These are phyloP conservation scores for Beauveria bassiana DNA, from an alignment of 2,329 filamentous ascomycete genomes.

Conservation along the genomic window DNA sequence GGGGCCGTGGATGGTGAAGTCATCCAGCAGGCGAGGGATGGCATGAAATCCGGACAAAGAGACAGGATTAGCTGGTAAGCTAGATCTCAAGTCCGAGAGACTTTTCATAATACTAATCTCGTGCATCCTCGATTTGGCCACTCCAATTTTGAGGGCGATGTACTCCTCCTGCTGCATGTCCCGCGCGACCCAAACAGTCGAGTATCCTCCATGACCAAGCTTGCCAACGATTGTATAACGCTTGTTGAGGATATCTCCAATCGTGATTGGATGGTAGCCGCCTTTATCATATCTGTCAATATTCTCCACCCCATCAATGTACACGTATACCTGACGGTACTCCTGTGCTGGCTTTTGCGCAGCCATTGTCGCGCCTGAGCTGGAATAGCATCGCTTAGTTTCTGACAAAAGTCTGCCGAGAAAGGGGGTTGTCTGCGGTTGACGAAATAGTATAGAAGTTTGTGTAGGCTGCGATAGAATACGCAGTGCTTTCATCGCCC, in stretches of 20 bases:
- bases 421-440: no score
- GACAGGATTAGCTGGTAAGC: background rate
- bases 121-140: background rate
- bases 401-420: no score
- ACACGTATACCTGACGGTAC: background rate
- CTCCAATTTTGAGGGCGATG: conserved; percentile 15
- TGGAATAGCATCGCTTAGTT: no score
- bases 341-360: no score
- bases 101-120: background rate
- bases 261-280: conserved; percentile 1
- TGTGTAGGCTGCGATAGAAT: no score
- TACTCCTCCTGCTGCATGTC: conserved; percentile 18
- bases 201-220: conserved; percentile 30
- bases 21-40: background rate
- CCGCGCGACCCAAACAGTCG: conserved; percentile 33
- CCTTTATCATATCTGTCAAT: background rate
- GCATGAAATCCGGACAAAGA: background rate
- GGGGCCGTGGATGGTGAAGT: background rate
- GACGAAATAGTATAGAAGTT: no score
- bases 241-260: conserved; percentile 8
- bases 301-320: background rate
- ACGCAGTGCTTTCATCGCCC: no score
- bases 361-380: no score
- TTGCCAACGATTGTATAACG: conserved; percentile 31
- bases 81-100: background rate